Evolutionary conservation across 306 rosid species (phyloP).

Genomic region (Rosa rugosa): DNA sequence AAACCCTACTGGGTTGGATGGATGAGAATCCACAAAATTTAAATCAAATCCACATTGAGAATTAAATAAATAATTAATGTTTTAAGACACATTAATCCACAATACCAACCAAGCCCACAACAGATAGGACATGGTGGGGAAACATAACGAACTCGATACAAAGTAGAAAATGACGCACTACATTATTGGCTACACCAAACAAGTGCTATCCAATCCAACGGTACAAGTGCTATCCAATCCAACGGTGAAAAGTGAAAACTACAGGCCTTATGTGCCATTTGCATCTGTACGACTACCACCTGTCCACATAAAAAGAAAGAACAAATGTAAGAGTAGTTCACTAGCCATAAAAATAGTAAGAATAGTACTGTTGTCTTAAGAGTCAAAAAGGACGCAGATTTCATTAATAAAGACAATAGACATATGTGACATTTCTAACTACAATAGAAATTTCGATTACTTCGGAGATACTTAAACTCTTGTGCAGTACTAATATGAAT

Average conservation of each 20-base stretch:
- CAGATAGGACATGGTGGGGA: neutral
- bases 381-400: neutral
- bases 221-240: slow-evolving; percentile 10
- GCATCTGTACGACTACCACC: slow-evolving; percentile 26
- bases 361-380: neutral
- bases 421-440: too few relatives aligned
- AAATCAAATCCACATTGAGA: slow-evolving; percentile 13
- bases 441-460: too few relatives aligned
- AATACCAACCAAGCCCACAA: slow-evolving; percentile 13
- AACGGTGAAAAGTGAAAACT: slow-evolving; percentile 20
- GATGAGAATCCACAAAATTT: neutral
- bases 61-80: neutral
- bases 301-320: slow-evolving; percentile 34
- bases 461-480: too few relatives aligned
- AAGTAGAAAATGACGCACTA: neutral
- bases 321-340: neutral
- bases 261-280: slow-evolving; percentile 9
- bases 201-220: slow-evolving; percentile 13
- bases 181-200: slow-evolving; percentile 1
- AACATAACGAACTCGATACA: neutral
- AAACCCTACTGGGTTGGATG: neutral
- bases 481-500: too few relatives aligned
- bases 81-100: slow-evolving; percentile 16
- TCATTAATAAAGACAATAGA: too few relatives aligned
- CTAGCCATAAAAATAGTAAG: too few relatives aligned